Percentiles rank a stretch among this genome's conserved stretches.
Evolutionary conservation across 306 rosid species (phyloP).

Genomic region (Vachellia collinsii): DNA sequence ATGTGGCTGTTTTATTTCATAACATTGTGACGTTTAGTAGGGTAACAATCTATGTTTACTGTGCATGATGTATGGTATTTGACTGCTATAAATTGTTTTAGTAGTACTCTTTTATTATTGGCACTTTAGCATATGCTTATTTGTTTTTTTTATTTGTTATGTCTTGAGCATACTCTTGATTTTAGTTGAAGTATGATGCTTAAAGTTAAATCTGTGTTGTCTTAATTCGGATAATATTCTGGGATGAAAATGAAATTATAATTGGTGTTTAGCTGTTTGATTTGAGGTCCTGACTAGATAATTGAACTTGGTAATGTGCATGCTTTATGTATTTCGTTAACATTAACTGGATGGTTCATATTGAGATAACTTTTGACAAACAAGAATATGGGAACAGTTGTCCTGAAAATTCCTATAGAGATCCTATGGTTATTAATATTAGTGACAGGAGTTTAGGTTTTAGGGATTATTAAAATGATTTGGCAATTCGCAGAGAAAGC

Average conservation of each 20-base stretch:
- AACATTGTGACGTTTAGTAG: background rate
- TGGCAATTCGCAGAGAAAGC: background rate
- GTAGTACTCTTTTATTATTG: background rate
- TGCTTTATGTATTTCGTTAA: background rate
- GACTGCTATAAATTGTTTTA: background rate
- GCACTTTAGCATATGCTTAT: background rate
- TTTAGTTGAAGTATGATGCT: background rate
- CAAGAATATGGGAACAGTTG: background rate
- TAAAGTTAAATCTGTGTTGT: background rate
- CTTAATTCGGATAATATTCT: background rate
- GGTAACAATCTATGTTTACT: background rate
- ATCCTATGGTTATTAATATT: background rate
- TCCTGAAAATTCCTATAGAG: background rate
- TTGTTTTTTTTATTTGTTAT: background rate
- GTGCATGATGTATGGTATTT: background rate
- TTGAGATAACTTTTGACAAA: background rate
- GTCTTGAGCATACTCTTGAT: background rate
- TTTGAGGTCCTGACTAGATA: background rate
- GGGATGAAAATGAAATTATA: background rate
- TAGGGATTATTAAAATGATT: background rate
- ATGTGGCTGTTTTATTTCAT: background rate
- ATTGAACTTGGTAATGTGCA: background rate
- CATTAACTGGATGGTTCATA: background rate
- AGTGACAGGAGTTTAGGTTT: background rate
- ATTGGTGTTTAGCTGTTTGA: background rate